These are phyloP conservation scores for Citrullus mucosospermus DNA, from an alignment of 306 rosid genomes.

Conservation along the genomic window DNA sequence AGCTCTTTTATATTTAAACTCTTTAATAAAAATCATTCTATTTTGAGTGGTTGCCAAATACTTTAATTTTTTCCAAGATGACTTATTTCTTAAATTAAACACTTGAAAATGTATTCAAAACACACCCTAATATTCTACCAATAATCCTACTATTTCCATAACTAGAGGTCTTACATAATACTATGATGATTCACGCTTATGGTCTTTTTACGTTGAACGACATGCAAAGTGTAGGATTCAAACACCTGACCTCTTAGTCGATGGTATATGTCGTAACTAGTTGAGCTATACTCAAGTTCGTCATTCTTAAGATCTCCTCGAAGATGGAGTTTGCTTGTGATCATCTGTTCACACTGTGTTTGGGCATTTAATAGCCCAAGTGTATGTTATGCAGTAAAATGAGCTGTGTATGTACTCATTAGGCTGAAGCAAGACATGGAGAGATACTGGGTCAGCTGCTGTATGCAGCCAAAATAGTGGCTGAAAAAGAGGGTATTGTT, in stretches of 20 bases:
- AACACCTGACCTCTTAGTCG: no score
- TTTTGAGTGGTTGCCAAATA: no score
- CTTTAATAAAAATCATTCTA: no score
- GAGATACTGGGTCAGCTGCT: conserved; percentile 75
- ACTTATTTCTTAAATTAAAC: no score
- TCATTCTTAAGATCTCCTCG: neutral
- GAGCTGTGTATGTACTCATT: neutral
- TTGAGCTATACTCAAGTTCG: no score
- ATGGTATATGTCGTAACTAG: no score
- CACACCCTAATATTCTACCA: no score
- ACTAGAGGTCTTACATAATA: neutral
- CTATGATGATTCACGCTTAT: neutral
- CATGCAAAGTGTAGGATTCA: no score
- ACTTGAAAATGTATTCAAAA: no score
- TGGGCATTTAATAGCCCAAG: neutral
- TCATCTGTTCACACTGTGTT: neutral
- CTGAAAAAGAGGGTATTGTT: conserved; percentile 66
- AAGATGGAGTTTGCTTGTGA: neutral
- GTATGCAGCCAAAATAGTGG: conserved; percentile 65
- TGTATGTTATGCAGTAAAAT: neutral
- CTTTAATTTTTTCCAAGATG: no score
- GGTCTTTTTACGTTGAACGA: neutral
- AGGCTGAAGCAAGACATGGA: conserved; percentile 65
- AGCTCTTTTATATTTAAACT: no score
- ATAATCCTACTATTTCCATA: no score